Conservation (phyloP, 2,329 filamentous ascomycete genomes). For the Coniochaeta prunicola region DNA sequence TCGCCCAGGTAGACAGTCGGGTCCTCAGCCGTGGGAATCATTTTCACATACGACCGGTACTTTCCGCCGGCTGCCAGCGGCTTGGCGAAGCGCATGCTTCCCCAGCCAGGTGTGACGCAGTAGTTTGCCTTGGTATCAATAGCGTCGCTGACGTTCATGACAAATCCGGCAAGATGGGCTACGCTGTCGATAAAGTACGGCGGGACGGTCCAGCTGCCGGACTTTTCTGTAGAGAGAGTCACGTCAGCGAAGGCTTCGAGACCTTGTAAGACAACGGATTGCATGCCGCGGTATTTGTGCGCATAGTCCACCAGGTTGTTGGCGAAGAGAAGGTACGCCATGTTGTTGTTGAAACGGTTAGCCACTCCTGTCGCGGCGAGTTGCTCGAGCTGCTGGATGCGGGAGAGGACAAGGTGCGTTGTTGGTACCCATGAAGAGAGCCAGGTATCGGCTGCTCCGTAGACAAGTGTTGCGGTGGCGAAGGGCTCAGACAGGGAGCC, state of each 20-base stretch:
- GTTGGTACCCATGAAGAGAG: slow-evolving; percentile 46
- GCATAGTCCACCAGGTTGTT: slow-evolving; percentile 28
- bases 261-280: slow-evolving; percentile 27
- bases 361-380: slow-evolving; percentile 49
- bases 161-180: slow-evolving; percentile 29
- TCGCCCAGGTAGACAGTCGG: slow-evolving; percentile 22
- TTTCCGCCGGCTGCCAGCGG: slow-evolving; percentile 19
- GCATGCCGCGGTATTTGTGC: slow-evolving; percentile 28
- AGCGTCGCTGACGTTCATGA: slow-evolving; percentile 29
- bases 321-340: slow-evolving; percentile 50
- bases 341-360: slow-evolving; percentile 52
- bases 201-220: slow-evolving; percentile 28
- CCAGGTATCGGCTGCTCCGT: slow-evolving; percentile 44
- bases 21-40: slow-evolving; percentile 21
- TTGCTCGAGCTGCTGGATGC: slow-evolving; percentile 34
- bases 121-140: slow-evolving; percentile 23
- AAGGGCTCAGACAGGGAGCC: slow-evolving; percentile 26
- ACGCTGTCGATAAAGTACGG: slow-evolving; percentile 32
- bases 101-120: slow-evolving; percentile 30
- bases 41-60: slow-evolving; percentile 30
- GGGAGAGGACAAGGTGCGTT: slow-evolving; percentile 48
- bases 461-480: slow-evolving; percentile 43
- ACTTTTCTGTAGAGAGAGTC: slow-evolving; percentile 15
- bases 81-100: slow-evolving; percentile 17
- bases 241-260: slow-evolving; percentile 24